phyloP scores from a whole-genome alignment of 441 rosid genomes.

The Mallotus japonicus region DNA sequence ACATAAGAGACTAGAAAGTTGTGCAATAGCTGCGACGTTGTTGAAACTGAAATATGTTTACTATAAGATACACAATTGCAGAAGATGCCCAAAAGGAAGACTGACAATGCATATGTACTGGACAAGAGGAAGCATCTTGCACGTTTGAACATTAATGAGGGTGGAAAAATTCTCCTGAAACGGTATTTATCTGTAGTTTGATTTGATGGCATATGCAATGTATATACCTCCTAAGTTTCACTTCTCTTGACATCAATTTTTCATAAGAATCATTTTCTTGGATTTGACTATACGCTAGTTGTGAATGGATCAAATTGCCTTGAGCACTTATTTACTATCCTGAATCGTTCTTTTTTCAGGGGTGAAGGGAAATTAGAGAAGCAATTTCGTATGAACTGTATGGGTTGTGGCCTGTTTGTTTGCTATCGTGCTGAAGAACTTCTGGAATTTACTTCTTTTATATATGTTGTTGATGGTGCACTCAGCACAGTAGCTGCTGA shows the following conservation, averaged over 20 bases:
- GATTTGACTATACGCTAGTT: too few species aligned
- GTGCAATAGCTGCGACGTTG: neutral
- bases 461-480: slow-evolving; percentile 88
- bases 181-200: slow-evolving; percentile 39
- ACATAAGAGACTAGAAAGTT: neutral
- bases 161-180: slow-evolving; percentile 79
- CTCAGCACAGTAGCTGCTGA: slow-evolving; percentile 98
- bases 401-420: slow-evolving; percentile 83
- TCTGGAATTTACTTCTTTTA: slow-evolving; percentile 59
- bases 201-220: neutral
- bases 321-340: neutral
- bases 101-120: slow-evolving; percentile 80
- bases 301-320: neutral
- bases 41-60: slow-evolving; percentile 33
- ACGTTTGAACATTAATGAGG: slow-evolving; percentile 65
- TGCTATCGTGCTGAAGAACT: slow-evolving; percentile 92
- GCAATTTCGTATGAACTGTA: slow-evolving; percentile 92
- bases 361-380: slow-evolving; percentile 95
- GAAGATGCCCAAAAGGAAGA: slow-evolving; percentile 94
- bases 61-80: slow-evolving; percentile 91
- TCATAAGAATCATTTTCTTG: too few species aligned
- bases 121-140: slow-evolving; percentile 94
- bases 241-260: too few species aligned
- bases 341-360: slow-evolving; percentile 37
- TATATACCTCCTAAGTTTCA: too few species aligned